Percentiles rank a stretch among this genome's conserved stretches.
Evolutionary conservation across 2,329 filamentous ascomycete species (phyloP).

Genomic region (Coleophoma crateriformis): DNA sequence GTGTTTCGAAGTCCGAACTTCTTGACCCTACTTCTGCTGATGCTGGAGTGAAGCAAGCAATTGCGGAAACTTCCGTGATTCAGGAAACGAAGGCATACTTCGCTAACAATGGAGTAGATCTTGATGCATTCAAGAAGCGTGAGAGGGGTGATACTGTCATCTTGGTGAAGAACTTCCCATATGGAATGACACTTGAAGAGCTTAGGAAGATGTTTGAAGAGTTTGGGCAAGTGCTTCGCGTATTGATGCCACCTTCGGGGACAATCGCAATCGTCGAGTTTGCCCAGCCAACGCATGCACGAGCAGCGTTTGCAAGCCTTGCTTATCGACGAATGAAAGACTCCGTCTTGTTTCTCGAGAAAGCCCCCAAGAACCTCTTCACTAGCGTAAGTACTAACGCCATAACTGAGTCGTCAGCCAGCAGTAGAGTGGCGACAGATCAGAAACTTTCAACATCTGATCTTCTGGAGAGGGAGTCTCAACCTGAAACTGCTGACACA

Average conservation of each 20-base stretch:
- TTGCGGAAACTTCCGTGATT: constrained; percentile 93
- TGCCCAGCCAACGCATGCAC: constrained; percentile 69
- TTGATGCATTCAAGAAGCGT: constrained; percentile 83
- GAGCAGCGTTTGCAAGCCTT: constrained; percentile 75
- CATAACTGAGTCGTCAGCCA: constrained; percentile 9
- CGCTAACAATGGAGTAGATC: constrained; percentile 77
- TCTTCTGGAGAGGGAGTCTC: constrained; percentile 54
- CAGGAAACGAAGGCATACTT: constrained; percentile 96
- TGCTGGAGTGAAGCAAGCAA: constrained; percentile 91
- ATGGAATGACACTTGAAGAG: constrained; percentile 74
- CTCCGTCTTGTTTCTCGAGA: constrained; percentile 88
- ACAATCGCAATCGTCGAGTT: constrained; percentile 95
- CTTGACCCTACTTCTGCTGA: constrained; percentile 94
- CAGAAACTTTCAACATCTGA: constrained; percentile 65
- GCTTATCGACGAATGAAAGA: constrained; percentile 90
- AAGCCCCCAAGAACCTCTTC: constrained; percentile 83
- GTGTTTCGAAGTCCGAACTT: constrained; percentile 84
- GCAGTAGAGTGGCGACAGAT: constrained; percentile 22
- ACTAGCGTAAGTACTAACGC: constrained; percentile 13
- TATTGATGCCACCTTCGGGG: constrained; percentile 88
- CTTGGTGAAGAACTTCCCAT: constrained; percentile 91
- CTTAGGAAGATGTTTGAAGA: constrained; percentile 78
- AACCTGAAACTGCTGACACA: constrained; percentile 52
- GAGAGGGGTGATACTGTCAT: constrained; percentile 83
- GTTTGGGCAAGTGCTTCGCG: constrained; percentile 72